Percentiles rank a stretch among this genome's conserved stretches.
Evolutionary conservation across 2,329 filamentous ascomycete species (phyloP).

Genomic region (Blastomyces gilchristii): DNA sequence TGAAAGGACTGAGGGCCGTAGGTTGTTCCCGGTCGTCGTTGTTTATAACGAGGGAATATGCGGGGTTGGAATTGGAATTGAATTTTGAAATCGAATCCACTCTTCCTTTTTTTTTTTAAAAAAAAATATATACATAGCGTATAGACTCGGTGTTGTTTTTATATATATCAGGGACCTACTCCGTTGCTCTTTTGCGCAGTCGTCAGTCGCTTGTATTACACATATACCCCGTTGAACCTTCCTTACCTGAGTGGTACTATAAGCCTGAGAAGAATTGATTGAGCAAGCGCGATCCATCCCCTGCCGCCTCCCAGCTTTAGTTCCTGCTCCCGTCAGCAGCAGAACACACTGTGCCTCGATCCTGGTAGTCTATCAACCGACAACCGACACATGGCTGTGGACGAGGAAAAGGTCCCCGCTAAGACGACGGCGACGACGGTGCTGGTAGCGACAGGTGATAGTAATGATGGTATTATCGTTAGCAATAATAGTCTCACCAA

Average conservation of each 20-base stretch:
- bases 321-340: background rate
- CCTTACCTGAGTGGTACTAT: background rate
- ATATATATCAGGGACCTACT: too few species aligned
- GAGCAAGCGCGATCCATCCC: background rate
- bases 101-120: too few species aligned
- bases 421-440: background rate
- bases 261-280: background rate
- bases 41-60: too few species aligned
- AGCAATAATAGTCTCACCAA: background rate
- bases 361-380: background rate
- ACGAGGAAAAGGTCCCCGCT: background rate
- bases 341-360: background rate
- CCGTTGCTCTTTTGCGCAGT: too few species aligned
- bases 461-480: background rate
- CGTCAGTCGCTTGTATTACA: too few species aligned
- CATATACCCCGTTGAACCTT: background rate
- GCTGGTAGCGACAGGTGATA: background rate
- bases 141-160: too few species aligned
- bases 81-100: too few species aligned
- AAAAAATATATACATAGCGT: too few species aligned
- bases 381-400: background rate
- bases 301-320: background rate
- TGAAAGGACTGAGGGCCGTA: too few species aligned
- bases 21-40: too few species aligned
- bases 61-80: too few species aligned